phyloP scores from a whole-genome alignment of 2,329 filamentous ascomycete species.

The Curvularia hawaiiensis region DNA sequence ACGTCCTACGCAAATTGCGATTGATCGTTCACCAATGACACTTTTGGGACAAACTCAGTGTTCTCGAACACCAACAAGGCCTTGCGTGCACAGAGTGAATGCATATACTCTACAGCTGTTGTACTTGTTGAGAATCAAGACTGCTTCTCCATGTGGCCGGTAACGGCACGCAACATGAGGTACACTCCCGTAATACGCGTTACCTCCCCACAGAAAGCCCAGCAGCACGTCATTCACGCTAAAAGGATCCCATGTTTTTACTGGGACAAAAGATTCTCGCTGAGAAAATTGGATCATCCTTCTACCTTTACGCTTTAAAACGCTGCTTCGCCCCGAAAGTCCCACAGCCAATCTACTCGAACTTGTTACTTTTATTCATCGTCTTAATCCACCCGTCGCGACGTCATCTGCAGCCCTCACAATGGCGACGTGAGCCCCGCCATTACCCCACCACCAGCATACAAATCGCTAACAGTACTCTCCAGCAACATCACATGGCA shows the following conservation, averaged over 20 bases:
- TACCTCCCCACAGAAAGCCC: conserved; percentile 19
- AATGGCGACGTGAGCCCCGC: conserved; percentile 47
- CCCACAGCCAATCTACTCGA: not conserved
- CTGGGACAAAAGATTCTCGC: conserved; percentile 12
- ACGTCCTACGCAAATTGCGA: not conserved
- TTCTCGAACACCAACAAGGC: not conserved
- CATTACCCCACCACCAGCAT: conserved; percentile 27
- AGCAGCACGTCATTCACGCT: conserved; percentile 39
- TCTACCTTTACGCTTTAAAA: conserved; percentile 14
- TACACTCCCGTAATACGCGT: conserved; percentile 12
- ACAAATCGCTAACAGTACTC: conserved; percentile 17
- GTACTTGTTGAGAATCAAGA: not conserved
- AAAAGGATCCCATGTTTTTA: conserved; percentile 28
- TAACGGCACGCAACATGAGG: not conserved
- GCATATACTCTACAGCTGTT: not conserved
- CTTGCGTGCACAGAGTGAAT: not conserved
- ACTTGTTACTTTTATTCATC: not conserved
- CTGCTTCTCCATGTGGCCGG: not conserved
- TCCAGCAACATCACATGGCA: conserved; percentile 90
- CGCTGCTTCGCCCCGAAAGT: not conserved
- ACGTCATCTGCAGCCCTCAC: conserved; percentile 9
- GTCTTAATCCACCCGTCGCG: not conserved
- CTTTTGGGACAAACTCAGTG: not conserved
- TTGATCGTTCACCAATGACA: not conserved
- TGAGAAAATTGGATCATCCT: conserved; percentile 16